These are phyloP conservation scores for Pythium insidiosum DNA, from an alignment of 352 stramenopile genomes.

Conservation along the genomic window DNA sequence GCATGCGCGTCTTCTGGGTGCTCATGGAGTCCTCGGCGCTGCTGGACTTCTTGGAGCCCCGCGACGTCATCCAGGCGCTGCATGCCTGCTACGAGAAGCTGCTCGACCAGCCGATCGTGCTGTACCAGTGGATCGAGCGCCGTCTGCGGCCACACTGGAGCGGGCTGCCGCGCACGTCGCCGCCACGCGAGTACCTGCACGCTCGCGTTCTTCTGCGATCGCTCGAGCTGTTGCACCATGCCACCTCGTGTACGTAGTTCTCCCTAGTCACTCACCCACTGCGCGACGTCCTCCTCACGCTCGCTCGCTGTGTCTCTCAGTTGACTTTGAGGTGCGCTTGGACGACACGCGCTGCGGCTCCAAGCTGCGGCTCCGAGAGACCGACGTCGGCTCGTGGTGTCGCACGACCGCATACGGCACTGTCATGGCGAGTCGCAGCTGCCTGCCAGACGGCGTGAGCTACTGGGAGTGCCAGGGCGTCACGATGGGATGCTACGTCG, in stretches of 20 bases:
- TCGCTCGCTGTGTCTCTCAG: too few relatives aligned
- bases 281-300: too few relatives aligned
- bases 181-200: slow-evolving; percentile 19
- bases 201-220: slow-evolving; percentile 28
- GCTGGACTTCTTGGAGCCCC: slow-evolving; percentile 44
- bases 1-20: slow-evolving; percentile 15
- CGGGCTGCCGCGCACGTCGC: slow-evolving; percentile 17
- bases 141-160: slow-evolving; percentile 10
- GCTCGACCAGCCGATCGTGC: slow-evolving; percentile 15
- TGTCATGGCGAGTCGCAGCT: slow-evolving; percentile 42
- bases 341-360: slow-evolving; percentile 24
- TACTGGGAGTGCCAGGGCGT: slow-evolving; percentile 65
- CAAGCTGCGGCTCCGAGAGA: slow-evolving; percentile 36
- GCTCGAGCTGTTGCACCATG: slow-evolving; percentile 36
- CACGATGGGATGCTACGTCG: slow-evolving; percentile 55
- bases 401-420: slow-evolving; percentile 18
- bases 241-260: slow-evolving; percentile 35
- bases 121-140: slow-evolving; percentile 12
- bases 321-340: slow-evolving; percentile 42
- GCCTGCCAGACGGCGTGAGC: slow-evolving; percentile 28
- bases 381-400: slow-evolving; percentile 24
- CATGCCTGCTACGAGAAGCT: slow-evolving; percentile 16
- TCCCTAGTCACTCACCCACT: neutral
- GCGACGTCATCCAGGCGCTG: slow-evolving; percentile 14
- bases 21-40: slow-evolving; percentile 32